Conservation (phyloP, 2,329 filamentous ascomycete genomes). For the Mycosphaerella arachidis region DNA sequence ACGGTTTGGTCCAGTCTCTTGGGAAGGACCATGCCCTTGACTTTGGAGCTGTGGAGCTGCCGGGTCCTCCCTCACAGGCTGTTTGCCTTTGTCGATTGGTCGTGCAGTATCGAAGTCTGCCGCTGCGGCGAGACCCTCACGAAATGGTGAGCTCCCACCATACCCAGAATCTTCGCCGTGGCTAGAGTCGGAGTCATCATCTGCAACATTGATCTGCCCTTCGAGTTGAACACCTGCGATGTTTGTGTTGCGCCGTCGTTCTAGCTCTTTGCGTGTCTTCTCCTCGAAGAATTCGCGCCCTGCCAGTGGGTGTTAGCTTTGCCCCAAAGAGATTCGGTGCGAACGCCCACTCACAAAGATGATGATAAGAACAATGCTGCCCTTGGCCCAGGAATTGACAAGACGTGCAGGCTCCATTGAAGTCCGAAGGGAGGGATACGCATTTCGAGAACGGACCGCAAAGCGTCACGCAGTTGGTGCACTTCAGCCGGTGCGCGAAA, state of each 20-base stretch:
- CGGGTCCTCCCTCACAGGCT: not conserved
- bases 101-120: not conserved
- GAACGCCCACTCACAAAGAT: not conserved
- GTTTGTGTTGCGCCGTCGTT: not conserved
- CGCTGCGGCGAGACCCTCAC: not conserved
- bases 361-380: not conserved
- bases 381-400: not conserved
- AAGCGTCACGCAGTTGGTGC: not conserved
- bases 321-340: not conserved
- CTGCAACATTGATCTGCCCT: not conserved
- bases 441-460: not conserved
- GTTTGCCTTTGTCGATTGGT: not conserved
- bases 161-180: not conserved
- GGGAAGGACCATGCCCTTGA: not conserved
- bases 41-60: not conserved
- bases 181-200: not conserved
- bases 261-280: not conserved
- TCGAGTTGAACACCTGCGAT: not conserved
- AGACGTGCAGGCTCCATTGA: not conserved
- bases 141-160: not conserved
- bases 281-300: not conserved
- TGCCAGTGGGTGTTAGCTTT: not conserved
- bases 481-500: not conserved
- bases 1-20: not conserved
- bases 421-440: not conserved